A percentile compares a stretch with the other conserved stretches of the same genome.
Conservation (phyloP, 2,329 filamentous ascomycete genomes). For the Arthrocladium fulminans region DNA sequence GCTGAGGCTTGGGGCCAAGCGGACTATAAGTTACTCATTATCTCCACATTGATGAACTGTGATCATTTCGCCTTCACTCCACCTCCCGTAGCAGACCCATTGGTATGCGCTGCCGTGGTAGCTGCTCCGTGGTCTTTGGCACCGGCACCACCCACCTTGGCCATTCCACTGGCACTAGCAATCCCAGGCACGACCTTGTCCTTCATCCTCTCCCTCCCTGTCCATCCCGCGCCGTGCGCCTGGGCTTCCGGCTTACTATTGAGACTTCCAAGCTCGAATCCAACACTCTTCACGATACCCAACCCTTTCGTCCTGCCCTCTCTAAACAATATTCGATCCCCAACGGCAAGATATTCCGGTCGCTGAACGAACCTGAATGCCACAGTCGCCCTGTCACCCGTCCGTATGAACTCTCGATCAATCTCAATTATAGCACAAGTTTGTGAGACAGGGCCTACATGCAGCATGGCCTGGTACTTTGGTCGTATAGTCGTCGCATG, state of each 20-base stretch:
- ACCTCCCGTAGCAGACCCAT: background rate
- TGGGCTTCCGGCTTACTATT: slow-evolving; percentile 27
- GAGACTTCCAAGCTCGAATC: slow-evolving; percentile 62
- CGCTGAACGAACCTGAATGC: slow-evolving; percentile 92
- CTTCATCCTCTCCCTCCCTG: slow-evolving; percentile 7
- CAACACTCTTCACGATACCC: slow-evolving; percentile 84
- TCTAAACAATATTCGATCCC: slow-evolving; percentile 83
- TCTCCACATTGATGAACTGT: too few relatives aligned
- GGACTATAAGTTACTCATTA: too few relatives aligned
- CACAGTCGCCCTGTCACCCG: slow-evolving; percentile 85
- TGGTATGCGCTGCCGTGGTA: background rate
- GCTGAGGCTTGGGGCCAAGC: too few relatives aligned
- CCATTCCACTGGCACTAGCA: background rate
- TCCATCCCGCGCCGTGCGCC: slow-evolving; percentile 8
- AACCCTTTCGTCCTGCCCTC: slow-evolving; percentile 92
- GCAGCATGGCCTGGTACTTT: slow-evolving; percentile 96
- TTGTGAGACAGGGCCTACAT: slow-evolving; percentile 88
- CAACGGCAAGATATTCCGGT: slow-evolving; percentile 82
- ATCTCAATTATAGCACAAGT: slow-evolving; percentile 97
- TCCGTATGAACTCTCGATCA: slow-evolving; percentile 88
- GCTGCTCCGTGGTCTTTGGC: background rate
- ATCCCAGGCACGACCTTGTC: background rate
- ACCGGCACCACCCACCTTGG: background rate
- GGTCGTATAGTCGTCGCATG: slow-evolving; percentile 96
- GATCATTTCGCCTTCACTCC: background rate